Percentiles rank a stretch among this genome's conserved stretches.
phyloP scores from a whole-genome alignment of 352 stramenopile genomes.

The Globisporangium orthogonon region DNA sequence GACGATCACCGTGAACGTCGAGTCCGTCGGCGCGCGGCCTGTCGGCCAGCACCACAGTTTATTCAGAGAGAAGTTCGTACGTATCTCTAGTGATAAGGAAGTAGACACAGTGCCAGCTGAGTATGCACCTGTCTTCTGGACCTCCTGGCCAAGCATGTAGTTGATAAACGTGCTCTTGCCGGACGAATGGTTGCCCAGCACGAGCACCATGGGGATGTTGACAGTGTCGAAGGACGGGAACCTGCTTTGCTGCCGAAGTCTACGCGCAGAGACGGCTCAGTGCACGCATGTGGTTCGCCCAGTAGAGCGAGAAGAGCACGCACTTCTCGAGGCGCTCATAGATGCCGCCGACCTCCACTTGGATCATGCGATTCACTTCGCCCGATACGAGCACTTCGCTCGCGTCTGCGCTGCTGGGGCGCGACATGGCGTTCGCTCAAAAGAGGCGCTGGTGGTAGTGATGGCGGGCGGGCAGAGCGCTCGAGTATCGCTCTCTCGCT shows the following conservation, averaged over 20 bases:
- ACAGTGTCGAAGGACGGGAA: conserved; percentile 79
- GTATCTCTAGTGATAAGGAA: neutral
- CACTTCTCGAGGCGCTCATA: conserved; percentile 62
- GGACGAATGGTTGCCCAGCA: conserved; percentile 83
- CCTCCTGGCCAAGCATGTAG: conserved; percentile 75
- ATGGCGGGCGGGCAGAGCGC: too few relatives aligned
- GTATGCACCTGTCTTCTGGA: conserved; percentile 68
- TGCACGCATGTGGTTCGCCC: too few relatives aligned
- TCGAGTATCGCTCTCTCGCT: too few relatives aligned
- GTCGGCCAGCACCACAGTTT: neutral
- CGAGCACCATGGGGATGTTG: conserved; percentile 78
- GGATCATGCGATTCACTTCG: conserved; percentile 85
- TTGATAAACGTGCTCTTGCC: conserved; percentile 88
- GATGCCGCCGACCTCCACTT: conserved; percentile 59
- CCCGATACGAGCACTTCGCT: conserved; percentile 41
- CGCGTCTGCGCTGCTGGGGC: conserved; percentile 1
- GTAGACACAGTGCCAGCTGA: neutral
- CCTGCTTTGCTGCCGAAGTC: conserved; percentile 53
- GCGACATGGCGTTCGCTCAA: neutral
- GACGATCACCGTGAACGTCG: conserved; percentile 77
- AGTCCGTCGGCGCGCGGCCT: conserved; percentile 71
- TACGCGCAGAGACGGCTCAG: conserved; percentile 4
- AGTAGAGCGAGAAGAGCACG: neutral
- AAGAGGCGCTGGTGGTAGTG: neutral
- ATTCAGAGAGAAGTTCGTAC: too few relatives aligned